Conservation (phyloP, 2,329 filamentous ascomycete genomes). For the Xylariaceae sp. region DNA sequence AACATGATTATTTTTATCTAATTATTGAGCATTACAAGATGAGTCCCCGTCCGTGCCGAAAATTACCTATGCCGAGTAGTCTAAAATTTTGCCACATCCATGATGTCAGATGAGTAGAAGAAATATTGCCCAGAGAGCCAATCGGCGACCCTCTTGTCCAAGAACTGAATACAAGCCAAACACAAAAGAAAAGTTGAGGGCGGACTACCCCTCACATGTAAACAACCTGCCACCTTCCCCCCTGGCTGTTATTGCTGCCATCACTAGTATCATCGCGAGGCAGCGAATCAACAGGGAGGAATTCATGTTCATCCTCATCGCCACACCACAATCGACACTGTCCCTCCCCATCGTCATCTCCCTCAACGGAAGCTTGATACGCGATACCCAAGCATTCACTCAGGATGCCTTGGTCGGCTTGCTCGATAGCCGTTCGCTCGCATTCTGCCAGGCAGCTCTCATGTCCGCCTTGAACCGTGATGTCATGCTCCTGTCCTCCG, state of each 20-base stretch:
- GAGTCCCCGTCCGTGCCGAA: too few species aligned
- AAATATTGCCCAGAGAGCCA: too few species aligned
- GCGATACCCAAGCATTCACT: constrained; percentile 24
- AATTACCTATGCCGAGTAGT: too few species aligned
- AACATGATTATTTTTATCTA: too few species aligned
- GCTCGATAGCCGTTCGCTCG: constrained; percentile 18
- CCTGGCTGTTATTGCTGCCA: background rate
- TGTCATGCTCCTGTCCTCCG: background rate
- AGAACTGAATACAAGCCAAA: too few species aligned
- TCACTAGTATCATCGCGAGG: background rate
- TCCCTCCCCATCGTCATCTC: background rate
- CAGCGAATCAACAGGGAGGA: constrained; percentile 20
- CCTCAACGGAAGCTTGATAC: constrained; percentile 5
- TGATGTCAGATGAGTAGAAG: too few species aligned
- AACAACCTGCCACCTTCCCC: constrained; percentile 11
- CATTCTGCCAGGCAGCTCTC: constrained; percentile 20
- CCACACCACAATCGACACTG: constrained; percentile 15
- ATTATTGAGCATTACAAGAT: too few species aligned
- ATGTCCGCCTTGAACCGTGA: constrained; percentile 6
- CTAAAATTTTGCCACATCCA: too few species aligned
- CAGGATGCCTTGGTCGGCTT: constrained; percentile 8
- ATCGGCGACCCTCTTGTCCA: too few species aligned
- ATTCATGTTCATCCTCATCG: constrained; percentile 11
- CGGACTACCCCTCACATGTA: constrained; percentile 19
- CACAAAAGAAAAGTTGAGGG: too few species aligned